Percentiles rank a stretch among this genome's conserved stretches.
These are phyloP conservation scores for Piromyces sp. DNA, from an alignment of 192 early-diverging fungal species.

Conservation along the genomic window DNA sequence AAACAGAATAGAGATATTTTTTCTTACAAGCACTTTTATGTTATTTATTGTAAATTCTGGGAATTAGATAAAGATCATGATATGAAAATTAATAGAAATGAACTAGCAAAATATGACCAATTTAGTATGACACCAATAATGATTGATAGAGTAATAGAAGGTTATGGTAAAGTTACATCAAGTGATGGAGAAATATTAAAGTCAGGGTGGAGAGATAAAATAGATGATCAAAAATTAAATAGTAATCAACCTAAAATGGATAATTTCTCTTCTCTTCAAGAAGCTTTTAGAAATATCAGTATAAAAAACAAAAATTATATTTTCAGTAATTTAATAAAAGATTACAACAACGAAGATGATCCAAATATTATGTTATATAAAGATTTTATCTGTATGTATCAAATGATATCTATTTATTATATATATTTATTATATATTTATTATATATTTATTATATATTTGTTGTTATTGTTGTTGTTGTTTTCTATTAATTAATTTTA, in stretches of 20 bases:
- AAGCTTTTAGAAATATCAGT: neutral
- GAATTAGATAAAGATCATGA: slow-evolving; percentile 82
- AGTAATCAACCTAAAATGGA: neutral
- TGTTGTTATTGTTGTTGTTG: too few relatives aligned
- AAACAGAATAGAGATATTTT: slow-evolving; percentile 59
- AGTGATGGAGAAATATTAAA: neutral
- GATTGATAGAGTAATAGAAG: slow-evolving; percentile 55
- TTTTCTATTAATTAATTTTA: too few relatives aligned
- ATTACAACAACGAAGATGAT: neutral
- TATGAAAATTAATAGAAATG: slow-evolving; percentile 47
- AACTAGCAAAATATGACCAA: slow-evolving; percentile 56
- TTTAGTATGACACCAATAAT: slow-evolving; percentile 47
- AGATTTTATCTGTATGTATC: slow-evolving; percentile 46
- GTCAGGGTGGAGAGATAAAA: slow-evolving; percentile 6
- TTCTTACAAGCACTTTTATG: slow-evolving; percentile 96
- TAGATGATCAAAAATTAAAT: neutral
- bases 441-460: too few relatives aligned
- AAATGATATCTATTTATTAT: too few relatives aligned
- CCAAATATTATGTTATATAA: slow-evolving; percentile 21
- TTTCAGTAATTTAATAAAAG: neutral
- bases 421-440: too few relatives aligned
- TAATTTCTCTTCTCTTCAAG: neutral
- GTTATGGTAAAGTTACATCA: slow-evolving; percentile 24
- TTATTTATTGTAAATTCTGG: slow-evolving; percentile 55
- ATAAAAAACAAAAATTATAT: neutral